These are phyloP conservation scores for Xylaria polymorpha DNA, from an alignment of 2,329 filamentous ascomycete genomes.

Conservation along the genomic window DNA sequence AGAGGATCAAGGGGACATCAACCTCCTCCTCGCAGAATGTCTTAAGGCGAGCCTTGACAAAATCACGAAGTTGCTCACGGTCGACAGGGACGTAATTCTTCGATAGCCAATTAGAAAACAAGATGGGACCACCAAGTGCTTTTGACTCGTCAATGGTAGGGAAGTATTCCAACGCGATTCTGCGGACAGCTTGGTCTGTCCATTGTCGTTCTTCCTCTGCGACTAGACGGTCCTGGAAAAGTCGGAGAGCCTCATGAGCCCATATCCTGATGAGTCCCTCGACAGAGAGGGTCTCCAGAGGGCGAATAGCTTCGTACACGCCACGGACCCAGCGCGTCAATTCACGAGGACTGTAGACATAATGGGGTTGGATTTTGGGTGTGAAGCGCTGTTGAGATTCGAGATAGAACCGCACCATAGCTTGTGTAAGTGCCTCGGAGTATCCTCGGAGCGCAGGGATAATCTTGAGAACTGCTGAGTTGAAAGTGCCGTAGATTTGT, in stretches of 20 bases:
- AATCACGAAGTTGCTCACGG: slow-evolving; percentile 92
- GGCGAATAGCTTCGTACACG: slow-evolving; percentile 95
- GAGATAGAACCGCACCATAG: slow-evolving; percentile 97
- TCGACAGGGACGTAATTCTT: slow-evolving; percentile 99
- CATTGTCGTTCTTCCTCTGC: slow-evolving; percentile 93
- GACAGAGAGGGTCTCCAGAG: slow-evolving; percentile 85
- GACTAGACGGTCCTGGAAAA: slow-evolving; percentile 98
- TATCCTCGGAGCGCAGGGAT: slow-evolving; percentile 95
- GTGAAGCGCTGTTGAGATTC: slow-evolving; percentile 96
- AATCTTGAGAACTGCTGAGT: slow-evolving; percentile 94
- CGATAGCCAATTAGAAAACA: slow-evolving; percentile 99
- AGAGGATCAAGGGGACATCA: slow-evolving; percentile 97
- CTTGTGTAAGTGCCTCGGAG: slow-evolving; percentile 90
- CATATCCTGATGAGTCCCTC: slow-evolving; percentile 97
- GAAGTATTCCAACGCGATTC: slow-evolving; percentile 91
- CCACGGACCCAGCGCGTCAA: slow-evolving; percentile 97
- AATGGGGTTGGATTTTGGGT: slow-evolving; percentile 96
- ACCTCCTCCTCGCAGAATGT: slow-evolving; percentile 99
- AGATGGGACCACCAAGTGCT: slow-evolving; percentile 89
- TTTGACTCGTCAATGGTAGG: slow-evolving; percentile 92
- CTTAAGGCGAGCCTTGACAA: slow-evolving; percentile 95
- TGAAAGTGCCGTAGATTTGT: slow-evolving; percentile 99
- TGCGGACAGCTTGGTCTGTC: slow-evolving; percentile 88
- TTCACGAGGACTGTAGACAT: slow-evolving; percentile 99
- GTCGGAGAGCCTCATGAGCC: slow-evolving; percentile 94